Conservation (phyloP, 306 rosid species). For the Phaseolus lunatus region DNA sequence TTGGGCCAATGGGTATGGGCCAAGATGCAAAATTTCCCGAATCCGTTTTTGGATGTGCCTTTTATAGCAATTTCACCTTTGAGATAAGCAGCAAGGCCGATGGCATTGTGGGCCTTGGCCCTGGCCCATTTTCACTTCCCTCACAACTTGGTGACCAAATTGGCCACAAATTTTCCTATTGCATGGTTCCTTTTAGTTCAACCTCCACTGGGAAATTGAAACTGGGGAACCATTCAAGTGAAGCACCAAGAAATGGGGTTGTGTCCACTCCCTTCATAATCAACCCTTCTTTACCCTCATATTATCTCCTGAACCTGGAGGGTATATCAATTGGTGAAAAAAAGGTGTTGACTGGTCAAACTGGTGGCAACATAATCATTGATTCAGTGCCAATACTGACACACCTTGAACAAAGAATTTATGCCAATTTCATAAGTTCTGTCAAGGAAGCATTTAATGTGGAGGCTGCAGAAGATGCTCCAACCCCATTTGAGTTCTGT, state of each 20-base stretch:
- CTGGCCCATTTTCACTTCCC: constrained; percentile 38
- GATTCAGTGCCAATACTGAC: constrained; percentile 35
- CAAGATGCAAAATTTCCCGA: constrained; percentile 5
- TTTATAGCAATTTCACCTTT: not conserved
- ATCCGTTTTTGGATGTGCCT: not conserved
- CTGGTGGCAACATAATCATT: constrained; percentile 32
- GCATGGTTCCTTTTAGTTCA: constrained; percentile 24
- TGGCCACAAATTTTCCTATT: constrained; percentile 32
- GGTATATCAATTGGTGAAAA: constrained; percentile 20
- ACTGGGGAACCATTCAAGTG: not conserved
- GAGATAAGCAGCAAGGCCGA: not conserved
- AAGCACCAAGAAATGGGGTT: not conserved
- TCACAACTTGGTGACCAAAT: constrained; percentile 28
- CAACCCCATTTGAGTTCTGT: constrained; percentile 6
- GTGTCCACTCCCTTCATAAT: constrained; percentile 1
- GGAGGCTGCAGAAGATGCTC: not conserved
- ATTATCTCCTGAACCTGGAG: not conserved
- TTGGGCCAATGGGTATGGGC: not conserved
- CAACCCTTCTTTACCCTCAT: not conserved
- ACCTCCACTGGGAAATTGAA: constrained; percentile 9
- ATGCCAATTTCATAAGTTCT: not conserved
- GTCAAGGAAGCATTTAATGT: constrained; percentile 16
- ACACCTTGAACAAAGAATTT: not conserved
- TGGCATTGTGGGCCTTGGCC: constrained; percentile 43
- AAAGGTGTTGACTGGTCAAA: not conserved